Base-by-base conservation (phyloP, 768 basidiomycete species). In the Phaeotremella fagi region DNA sequence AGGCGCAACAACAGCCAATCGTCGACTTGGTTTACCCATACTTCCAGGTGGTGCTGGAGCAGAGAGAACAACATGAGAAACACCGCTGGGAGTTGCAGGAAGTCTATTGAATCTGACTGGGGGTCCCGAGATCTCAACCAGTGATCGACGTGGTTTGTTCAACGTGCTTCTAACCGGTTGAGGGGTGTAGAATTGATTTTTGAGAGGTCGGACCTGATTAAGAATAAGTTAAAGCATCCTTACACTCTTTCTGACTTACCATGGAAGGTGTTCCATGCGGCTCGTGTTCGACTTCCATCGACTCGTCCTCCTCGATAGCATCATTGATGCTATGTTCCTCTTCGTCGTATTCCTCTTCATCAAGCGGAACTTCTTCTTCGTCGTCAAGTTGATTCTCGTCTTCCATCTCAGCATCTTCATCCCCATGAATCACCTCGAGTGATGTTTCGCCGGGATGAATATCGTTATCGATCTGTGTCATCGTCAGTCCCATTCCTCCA, bases 121-220 rank as follows among this genome's bases (percentile, higher is more conserved):
- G 4, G 68, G 66, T 20, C 63, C 68, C 11, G 56, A 60, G 27
- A 65, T 57, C 27, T 51, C 50, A 6, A 59, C 64, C 0, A 70
- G 52, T 14, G 64, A 66, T 42, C 59, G 62, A 14, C 68, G 59
- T 9, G 58, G 50, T n/a, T 51, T 35, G 20, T n/a, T 51, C 16
- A 44, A 29, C n/a, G 33, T 59, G 4, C 25, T 18, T 5, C 66
- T 58, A 23, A 37, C 42, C 22, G 59, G 55, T 48, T 72, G 71
- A 42, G 71, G 71, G 2, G 71, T 72, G 50, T 57, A 72, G 55
- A 68, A 72, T 11, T 52, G 50, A 35, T 47, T 47, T 5, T 48
- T 26, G 3, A 64, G 18, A 1, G 52, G 11, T 41, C 38, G 38
- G 20, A 20, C 38, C 38, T 41, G 38, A 41, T 11, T 25, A 31